phyloP scores from a whole-genome alignment of 345 rosid species.

The Citrus glauca region DNA sequence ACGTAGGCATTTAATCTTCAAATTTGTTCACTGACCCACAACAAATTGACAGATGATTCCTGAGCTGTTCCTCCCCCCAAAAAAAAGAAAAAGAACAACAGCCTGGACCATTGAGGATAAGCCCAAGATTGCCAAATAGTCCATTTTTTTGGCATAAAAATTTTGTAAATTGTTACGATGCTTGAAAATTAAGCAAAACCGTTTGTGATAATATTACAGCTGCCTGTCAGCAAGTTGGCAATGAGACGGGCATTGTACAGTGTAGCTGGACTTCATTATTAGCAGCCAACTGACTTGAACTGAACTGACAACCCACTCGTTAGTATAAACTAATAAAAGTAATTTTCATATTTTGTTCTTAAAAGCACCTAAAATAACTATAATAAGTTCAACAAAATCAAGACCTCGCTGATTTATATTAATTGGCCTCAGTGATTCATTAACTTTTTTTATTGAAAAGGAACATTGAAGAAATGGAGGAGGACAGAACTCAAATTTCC shows the following conservation, averaged over 20 bases:
- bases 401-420: neutral
- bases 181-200: slow-evolving; percentile 1
- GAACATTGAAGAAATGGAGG: neutral
- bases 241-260: neutral
- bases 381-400: neutral
- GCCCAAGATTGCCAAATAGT: slow-evolving; percentile 1
- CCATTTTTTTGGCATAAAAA: neutral
- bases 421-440: neutral
- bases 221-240: slow-evolving; percentile 3
- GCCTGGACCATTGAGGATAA: slow-evolving; percentile 8
- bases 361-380: neutral
- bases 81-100: neutral
- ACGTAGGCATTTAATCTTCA: neutral
- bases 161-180: neutral
- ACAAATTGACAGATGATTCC: slow-evolving; percentile 16
- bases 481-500: neutral
- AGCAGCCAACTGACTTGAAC: neutral
- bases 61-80: neutral
- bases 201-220: neutral
- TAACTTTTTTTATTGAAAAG: neutral
- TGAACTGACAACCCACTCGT: too few species aligned
- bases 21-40: slow-evolving; percentile 1
- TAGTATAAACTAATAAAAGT: neutral
- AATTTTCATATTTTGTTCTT: neutral
- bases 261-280: neutral